Evolutionary conservation across 768 basidiomycete species (phyloP).

Genomic region (Boletus coccyginus): DNA sequence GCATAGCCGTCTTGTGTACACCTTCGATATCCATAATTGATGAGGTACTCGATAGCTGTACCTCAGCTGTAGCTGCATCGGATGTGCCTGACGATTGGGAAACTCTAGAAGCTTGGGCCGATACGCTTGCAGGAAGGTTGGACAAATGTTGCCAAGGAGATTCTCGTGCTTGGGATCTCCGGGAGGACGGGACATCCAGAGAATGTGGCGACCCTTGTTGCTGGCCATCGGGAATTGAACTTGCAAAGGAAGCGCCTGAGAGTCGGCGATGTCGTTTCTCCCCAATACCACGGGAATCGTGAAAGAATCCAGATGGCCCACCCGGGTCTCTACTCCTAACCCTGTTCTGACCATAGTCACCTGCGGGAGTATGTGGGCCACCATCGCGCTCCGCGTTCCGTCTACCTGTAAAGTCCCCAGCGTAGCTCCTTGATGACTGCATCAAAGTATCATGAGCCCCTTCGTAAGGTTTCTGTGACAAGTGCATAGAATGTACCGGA

Average conservation of each 20-base stretch:
- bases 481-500: conserved; percentile 43
- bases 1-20: conserved; percentile 76
- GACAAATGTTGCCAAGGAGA: conserved; percentile 37
- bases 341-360: conserved; percentile 20
- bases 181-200: conserved; percentile 18
- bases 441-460: conserved; percentile 12
- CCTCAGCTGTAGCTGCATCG: conserved; percentile 40
- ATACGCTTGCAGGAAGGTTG: conserved; percentile 16
- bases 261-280: conserved; percentile 24
- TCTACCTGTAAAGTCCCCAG: conserved; percentile 16
- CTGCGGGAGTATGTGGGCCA: conserved; percentile 4
- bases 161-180: conserved; percentile 44
- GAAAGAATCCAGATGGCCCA: conserved; percentile 8
- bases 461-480: conserved; percentile 55
- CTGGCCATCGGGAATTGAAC: conserved; percentile 21
- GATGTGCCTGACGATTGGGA: conserved; percentile 46
- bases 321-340: conserved; percentile 16
- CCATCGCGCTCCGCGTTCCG: conserved; percentile 20
- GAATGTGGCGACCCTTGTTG: conserved; percentile 19
- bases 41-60: conserved; percentile 19
- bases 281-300: conserved; percentile 15
- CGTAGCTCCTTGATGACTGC: conserved; percentile 19
- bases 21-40: conserved; percentile 54
- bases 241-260: conserved; percentile 21
- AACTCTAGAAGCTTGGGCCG: conserved; percentile 13